phyloP scores from a whole-genome alignment of 768 basidiomycete species.

The Russula foetens region DNA sequence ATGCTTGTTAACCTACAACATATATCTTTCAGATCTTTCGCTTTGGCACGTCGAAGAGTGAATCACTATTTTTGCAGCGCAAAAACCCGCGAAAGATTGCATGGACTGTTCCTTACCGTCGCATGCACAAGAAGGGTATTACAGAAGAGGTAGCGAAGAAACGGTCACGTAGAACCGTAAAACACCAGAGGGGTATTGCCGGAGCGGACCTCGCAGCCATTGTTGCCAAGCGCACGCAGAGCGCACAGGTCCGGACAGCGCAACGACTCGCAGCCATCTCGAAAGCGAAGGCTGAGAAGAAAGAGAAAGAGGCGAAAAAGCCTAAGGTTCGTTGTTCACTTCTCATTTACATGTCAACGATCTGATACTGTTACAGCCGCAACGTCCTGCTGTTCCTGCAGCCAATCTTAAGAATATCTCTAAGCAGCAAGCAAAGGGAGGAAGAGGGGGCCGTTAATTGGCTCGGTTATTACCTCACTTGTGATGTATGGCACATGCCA shows the following conservation, averaged over 20 bases:
- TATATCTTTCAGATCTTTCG: constrained; percentile 70
- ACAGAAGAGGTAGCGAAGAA: constrained; percentile 99
- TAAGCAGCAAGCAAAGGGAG: constrained; percentile 95
- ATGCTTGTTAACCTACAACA: neutral
- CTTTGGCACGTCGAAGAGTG: constrained; percentile 86
- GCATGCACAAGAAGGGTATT: constrained; percentile 99
- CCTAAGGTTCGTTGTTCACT: constrained; percentile 46
- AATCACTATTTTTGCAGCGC: constrained; percentile 96
- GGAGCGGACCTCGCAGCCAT: constrained; percentile 92
- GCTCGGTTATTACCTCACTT: constrained; percentile 1
- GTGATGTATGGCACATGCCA: constrained; percentile 12
- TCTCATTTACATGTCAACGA: neutral
- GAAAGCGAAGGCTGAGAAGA: constrained; percentile 96
- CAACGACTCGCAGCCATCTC: constrained; percentile 78
- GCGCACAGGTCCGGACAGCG: constrained; percentile 71
- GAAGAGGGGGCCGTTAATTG: constrained; percentile 68
- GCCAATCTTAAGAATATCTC: constrained; percentile 71
- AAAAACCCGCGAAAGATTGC: constrained; percentile 99
- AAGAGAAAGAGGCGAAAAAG: constrained; percentile 92
- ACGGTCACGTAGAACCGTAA: constrained; percentile 92
- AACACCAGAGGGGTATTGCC: constrained; percentile 96
- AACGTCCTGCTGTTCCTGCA: constrained; percentile 41
- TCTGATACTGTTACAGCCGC: constrained; percentile 35
- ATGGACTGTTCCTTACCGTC: constrained; percentile 90
- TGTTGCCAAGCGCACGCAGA: constrained; percentile 89